A percentile compares a stretch with the other conserved stretches of the same genome.
Conservation (phyloP, 163 green algal genomes). For the Smithsoniella earleae region DNA sequence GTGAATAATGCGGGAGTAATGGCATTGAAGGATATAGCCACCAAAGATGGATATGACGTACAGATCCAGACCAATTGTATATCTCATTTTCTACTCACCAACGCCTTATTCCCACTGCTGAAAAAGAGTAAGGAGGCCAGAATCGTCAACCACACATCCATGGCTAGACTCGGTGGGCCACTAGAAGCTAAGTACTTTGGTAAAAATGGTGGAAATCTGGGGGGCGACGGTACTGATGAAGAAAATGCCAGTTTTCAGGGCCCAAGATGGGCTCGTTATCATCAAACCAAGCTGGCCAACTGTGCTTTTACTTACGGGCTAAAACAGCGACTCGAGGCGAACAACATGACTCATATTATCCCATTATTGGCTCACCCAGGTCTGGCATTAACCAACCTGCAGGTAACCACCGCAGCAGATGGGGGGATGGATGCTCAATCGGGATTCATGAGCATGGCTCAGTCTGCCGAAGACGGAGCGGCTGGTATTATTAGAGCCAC, state of each 20-base stretch:
- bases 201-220: conserved; percentile 5
- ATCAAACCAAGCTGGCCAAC: conserved; percentile 17
- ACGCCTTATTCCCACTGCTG: not conserved
- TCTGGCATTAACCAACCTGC: not conserved
- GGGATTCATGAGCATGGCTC: not conserved
- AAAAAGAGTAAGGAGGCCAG: not conserved
- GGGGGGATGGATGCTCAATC: not conserved
- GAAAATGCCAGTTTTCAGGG: too few species aligned
- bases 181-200: conserved; percentile 20
- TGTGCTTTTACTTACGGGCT: not conserved
- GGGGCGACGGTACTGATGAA: not conserved
- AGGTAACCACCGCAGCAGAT: not conserved
- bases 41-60: not conserved
- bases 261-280: not conserved
- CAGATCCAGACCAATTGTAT: conserved; percentile 17
- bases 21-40: not conserved
- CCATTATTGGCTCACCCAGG: not conserved
- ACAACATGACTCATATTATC: not conserved
- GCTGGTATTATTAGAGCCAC: not conserved
- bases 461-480: conserved; percentile 4
- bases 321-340: not conserved
- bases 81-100: not conserved
- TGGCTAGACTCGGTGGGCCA: not conserved
- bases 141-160: not conserved
- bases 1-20: conserved; percentile 2